A percentile compares a stretch with the other conserved stretches of the same genome.
phyloP scores from a whole-genome alignment of 2,329 filamentous ascomycete genomes.

The Fusarium falciforme region DNA sequence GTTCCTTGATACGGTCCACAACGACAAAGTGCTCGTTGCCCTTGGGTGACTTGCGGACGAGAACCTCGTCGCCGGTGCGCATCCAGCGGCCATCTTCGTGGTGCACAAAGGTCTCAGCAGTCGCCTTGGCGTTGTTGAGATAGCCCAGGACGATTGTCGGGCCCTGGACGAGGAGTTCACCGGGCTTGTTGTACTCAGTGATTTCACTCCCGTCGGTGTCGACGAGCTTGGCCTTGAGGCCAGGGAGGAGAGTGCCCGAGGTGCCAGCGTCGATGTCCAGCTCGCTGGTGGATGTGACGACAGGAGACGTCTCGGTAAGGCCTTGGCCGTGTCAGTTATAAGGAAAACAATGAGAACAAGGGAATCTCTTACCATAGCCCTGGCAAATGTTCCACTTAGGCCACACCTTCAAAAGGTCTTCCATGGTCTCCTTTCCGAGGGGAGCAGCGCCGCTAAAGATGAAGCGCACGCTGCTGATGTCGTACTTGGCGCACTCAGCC shows the following conservation, averaged over 20 bases:
- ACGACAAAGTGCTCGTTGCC: slow-evolving; percentile 87
- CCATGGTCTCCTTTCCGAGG: slow-evolving; percentile 74
- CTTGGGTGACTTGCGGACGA: slow-evolving; percentile 70
- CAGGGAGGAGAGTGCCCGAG: slow-evolving; percentile 74
- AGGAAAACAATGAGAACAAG: rapidly evolving
- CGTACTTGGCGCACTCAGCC: slow-evolving; percentile 69
- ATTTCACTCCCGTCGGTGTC: slow-evolving; percentile 75
- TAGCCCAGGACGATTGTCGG: slow-evolving; percentile 86
- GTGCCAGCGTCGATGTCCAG: slow-evolving; percentile 75
- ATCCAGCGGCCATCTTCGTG: slow-evolving; percentile 80
- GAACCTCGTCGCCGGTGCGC: slow-evolving; percentile 86
- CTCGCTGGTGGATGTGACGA: slow-evolving; percentile 67
- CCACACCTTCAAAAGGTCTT: slow-evolving; percentile 69
- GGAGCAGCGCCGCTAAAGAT: slow-evolving; percentile 82
- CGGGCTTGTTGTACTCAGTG: slow-evolving; percentile 75
- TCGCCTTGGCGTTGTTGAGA: slow-evolving; percentile 86
- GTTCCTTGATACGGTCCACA: slow-evolving; percentile 78
- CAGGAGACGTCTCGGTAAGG: slow-evolving; percentile 79
- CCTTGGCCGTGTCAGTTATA: slow-evolving; percentile 54
- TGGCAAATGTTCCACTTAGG: slow-evolving; percentile 75
- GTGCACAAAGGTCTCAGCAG: slow-evolving; percentile 78
- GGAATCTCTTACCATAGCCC: slow-evolving; percentile 71
- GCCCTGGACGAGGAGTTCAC: slow-evolving; percentile 83
- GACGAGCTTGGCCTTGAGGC: slow-evolving; percentile 72
- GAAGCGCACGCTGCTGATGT: slow-evolving; percentile 73